Evolutionary conservation across 306 rosid genomes (phyloP), one percentile per base, ranked within the genome.

Genomic region (Fragaria vesca): DNA sequence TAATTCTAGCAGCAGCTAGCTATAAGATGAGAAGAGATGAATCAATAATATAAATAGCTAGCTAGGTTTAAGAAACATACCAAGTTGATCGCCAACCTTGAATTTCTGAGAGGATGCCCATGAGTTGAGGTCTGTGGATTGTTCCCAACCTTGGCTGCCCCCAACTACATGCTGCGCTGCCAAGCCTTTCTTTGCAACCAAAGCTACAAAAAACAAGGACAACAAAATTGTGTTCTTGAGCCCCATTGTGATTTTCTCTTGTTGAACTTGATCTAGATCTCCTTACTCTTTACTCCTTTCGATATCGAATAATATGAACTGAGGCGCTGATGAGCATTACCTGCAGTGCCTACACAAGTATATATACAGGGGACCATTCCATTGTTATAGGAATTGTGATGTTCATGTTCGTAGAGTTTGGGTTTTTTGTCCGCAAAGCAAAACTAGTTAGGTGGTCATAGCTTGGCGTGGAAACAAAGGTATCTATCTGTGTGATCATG

Each of bases 71-170:
- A 38, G 36, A 0, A 9, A 80, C 88, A 8, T 89, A 94, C 98
- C 97, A 51, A 94, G 97, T 88, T 89, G 85, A 80, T 94, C 98
- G 48, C 95, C 93, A 58, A 88, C 93, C 71, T 87, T 92, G 81
- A 94, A 94, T 78, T 87, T 90, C 74, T 91, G 84, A 46, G 82
- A 84, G 52, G 93, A 87, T 76, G 66, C 72, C 98, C 97, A 92
- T 8, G 98, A 76, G 26, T 88, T 80, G 17, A 90, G 87, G 68
- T 94, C 91, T 36, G 88, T 88, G 79, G 98, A 89, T 77, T 74
- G 75, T 66, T 89, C 91, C 98, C 98, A 94, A 11, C 98, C 98
- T 85, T 92, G 93, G 82, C 81, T 87, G 78, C 97, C 98, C 12
- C 98, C 98, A 82, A 94, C 98, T 54, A 32, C 78, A 79, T 84